phyloP scores from a whole-genome alignment of 148 eudicot species.

The Arbutus unedo region DNA sequence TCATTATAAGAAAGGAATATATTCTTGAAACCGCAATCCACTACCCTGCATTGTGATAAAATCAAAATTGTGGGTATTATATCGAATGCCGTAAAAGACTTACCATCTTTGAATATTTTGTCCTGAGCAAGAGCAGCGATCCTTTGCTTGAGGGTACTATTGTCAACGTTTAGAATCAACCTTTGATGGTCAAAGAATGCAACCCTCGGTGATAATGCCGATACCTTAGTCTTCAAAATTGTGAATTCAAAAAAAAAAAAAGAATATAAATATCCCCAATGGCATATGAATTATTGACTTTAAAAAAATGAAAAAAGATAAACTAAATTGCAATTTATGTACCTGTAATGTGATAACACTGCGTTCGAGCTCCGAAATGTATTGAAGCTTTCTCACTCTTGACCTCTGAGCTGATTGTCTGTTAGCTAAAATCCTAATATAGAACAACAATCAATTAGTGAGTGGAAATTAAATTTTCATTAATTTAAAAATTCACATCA shows the following conservation, averaged over 20 bases:
- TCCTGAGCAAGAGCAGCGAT: constrained; percentile 96
- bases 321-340: neutral
- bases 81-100: neutral
- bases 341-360: constrained; percentile 89
- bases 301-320: no score
- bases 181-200: constrained; percentile 93
- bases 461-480: no score
- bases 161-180: constrained; percentile 79
- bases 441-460: neutral
- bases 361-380: constrained; percentile 92
- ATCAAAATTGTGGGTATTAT: no score
- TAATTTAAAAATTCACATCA: no score
- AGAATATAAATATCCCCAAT: neutral
- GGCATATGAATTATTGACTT: no score
- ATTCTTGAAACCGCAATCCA: no score
- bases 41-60: no score
- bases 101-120: constrained; percentile 93
- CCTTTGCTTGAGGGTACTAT: constrained; percentile 81
- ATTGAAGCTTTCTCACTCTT: constrained; percentile 88
- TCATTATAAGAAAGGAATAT: no score
- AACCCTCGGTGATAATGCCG: constrained; percentile 88
- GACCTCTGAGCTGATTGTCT: constrained; percentile 98
- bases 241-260: neutral
- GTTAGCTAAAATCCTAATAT: constrained; percentile 79
- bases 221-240: constrained; percentile 70